Percentiles rank a stretch among this genome's conserved stretches.
These are phyloP conservation scores for Ambrosia hybrid DNA, from an alignment of 140 eudicot genomes.

Conservation along the genomic window DNA sequence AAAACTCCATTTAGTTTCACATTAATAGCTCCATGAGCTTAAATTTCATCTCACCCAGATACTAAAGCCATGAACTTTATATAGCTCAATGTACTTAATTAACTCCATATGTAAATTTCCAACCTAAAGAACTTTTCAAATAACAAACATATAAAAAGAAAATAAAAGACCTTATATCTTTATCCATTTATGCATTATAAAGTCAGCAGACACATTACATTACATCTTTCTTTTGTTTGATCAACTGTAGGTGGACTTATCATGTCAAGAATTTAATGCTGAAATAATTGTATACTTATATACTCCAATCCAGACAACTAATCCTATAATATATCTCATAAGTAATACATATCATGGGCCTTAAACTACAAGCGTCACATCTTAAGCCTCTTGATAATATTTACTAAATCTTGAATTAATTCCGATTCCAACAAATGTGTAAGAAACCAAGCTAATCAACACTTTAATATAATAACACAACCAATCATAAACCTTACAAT, in stretches of 20 bases:
- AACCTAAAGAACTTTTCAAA: neutral
- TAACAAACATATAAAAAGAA: neutral
- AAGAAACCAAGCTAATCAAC: neutral
- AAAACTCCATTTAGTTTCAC: too few species aligned
- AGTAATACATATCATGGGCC: neutral
- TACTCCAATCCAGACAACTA: neutral
- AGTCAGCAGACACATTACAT: neutral
- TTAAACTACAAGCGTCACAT: neutral
- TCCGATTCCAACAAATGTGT: neutral
- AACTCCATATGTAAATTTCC: neutral
- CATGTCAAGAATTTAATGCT: too few species aligned
- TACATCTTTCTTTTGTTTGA: neutral
- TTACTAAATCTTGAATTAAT: neutral
- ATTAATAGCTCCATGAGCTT: too few species aligned
- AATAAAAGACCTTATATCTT: neutral
- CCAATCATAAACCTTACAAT: constrained; percentile 75
- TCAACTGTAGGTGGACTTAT: neutral
- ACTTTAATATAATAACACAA: constrained; percentile 9
- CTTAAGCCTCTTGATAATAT: constrained; percentile 11
- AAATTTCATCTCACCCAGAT: too few species aligned
- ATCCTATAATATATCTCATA: neutral
- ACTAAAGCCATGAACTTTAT: too few species aligned
- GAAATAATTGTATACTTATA: neutral
- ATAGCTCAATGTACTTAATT: too few species aligned
- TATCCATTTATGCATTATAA: constrained; percentile 1